Conservation (phyloP, 306 rosid genomes). For the Prunus padus region DNA sequence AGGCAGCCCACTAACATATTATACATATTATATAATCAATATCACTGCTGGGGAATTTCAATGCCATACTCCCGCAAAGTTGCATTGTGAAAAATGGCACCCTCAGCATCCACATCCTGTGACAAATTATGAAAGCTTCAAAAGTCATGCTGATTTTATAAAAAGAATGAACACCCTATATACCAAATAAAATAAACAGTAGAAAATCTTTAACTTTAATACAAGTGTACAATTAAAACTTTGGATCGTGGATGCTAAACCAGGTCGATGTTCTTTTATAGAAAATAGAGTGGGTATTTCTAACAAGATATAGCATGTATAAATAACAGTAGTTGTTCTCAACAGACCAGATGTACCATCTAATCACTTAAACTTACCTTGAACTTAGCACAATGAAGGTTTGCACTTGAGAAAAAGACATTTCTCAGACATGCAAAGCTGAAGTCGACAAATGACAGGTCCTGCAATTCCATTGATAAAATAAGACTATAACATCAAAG, state of each 20-base stretch:
- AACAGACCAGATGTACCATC: not conserved
- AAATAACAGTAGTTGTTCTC: not conserved
- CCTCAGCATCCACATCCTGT: constrained; percentile 94
- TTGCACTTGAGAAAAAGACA: constrained; percentile 88
- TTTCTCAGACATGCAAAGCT: constrained; percentile 89
- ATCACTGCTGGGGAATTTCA: constrained; percentile 11
- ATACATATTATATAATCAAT: constrained; percentile 16
- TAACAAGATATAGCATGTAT: not conserved
- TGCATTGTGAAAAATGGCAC: constrained; percentile 81
- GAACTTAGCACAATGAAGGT: constrained; percentile 87
- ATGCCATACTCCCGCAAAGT: constrained; percentile 86
- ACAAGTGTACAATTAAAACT: not conserved
- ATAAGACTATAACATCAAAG: not conserved
- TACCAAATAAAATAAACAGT: not conserved
- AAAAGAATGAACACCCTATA: not conserved
- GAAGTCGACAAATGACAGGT: constrained; percentile 79
- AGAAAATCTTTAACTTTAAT: not conserved
- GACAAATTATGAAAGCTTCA: not conserved
- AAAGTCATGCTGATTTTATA: not conserved
- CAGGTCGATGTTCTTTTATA: not conserved
- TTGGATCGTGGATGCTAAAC: not conserved
- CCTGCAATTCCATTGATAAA: constrained; percentile 56
- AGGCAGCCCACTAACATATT: constrained; percentile 12
- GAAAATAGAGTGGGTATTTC: not conserved
- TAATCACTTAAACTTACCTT: constrained; percentile 45